These are phyloP conservation scores for Solanum sitiens DNA, from an alignment of 257 asterid genomes.

Conservation along the genomic window DNA sequence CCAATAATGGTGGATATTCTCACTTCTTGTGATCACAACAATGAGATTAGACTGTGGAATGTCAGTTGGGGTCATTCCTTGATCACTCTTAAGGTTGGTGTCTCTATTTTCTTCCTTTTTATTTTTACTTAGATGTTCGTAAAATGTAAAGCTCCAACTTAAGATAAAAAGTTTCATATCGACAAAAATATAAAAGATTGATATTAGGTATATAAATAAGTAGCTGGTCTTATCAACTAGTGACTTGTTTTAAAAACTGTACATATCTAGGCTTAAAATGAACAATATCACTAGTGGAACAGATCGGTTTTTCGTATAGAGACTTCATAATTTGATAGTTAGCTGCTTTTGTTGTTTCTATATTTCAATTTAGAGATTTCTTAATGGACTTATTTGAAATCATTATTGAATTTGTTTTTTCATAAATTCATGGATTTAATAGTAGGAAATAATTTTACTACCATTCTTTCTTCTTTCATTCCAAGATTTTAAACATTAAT, in stretches of 20 bases:
- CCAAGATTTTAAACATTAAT: not conserved
- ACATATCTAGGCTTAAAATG: accelerated
- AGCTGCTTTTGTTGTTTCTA: not conserved
- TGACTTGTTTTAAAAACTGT: accelerated
- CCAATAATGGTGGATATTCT: not conserved
- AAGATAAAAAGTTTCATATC: too few species aligned
- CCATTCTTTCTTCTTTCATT: not conserved
- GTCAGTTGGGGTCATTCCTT: not conserved
- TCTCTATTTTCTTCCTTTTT: not conserved
- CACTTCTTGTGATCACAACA: not conserved
- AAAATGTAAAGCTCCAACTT: too few species aligned
- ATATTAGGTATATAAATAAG: not conserved
- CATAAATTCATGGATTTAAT: too few species aligned
- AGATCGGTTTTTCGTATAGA: accelerated
- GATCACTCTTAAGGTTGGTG: not conserved
- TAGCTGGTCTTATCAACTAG: not conserved
- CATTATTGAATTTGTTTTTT: not conserved
- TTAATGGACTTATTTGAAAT: not conserved
- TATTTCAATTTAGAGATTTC: not conserved
- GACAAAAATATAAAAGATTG: too few species aligned
- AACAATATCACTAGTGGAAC: not conserved
- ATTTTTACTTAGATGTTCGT: not conserved
- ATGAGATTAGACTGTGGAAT: not conserved
- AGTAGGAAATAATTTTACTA: not conserved
- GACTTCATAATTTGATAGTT: not conserved